These are phyloP conservation scores for Podospora australis DNA, from an alignment of 495 filamentous ascomycete genomes.

Conservation along the genomic window DNA sequence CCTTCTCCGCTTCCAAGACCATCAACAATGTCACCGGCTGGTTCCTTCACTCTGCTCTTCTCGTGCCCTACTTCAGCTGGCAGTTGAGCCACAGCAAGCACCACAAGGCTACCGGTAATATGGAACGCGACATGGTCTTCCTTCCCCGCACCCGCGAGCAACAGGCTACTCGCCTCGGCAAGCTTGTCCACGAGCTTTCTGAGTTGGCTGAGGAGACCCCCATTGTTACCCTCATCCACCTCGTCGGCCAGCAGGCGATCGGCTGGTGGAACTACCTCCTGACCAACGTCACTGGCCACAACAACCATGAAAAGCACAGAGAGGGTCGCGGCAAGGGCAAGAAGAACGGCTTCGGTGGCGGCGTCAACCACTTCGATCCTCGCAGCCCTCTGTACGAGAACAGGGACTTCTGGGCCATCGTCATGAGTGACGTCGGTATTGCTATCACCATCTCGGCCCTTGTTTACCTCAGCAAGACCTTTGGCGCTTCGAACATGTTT, in stretches of 20 bases:
- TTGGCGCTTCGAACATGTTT: constrained; percentile 75
- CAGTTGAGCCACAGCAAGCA: constrained; percentile 91
- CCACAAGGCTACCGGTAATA: constrained; percentile 91
- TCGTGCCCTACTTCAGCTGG: constrained; percentile 90
- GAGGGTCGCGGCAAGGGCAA: constrained; percentile 91
- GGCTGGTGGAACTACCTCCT: constrained; percentile 86
- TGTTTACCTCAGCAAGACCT: constrained; percentile 60
- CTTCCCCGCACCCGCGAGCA: constrained; percentile 76
- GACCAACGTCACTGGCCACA: constrained; percentile 89
- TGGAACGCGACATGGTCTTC: constrained; percentile 97
- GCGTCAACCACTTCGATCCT: constrained; percentile 94
- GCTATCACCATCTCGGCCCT: constrained; percentile 47
- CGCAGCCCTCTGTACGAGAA: constrained; percentile 84
- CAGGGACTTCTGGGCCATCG: constrained; percentile 75
- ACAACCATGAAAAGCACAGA: constrained; percentile 73
- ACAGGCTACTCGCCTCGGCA: constrained; percentile 64
- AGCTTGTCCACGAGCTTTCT: constrained; percentile 65
- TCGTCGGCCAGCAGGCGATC: constrained; percentile 76
- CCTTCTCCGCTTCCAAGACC: constrained; percentile 72
- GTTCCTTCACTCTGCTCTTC: constrained; percentile 71
- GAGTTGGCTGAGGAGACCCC: constrained; percentile 95
- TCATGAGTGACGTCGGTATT: constrained; percentile 77
- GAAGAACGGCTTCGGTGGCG: constrained; percentile 67
- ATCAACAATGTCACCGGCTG: constrained; percentile 85
- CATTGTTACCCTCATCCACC: constrained; percentile 64